Conservation (phyloP, 148 eudicot genomes). For the Limonium bicolor region DNA sequence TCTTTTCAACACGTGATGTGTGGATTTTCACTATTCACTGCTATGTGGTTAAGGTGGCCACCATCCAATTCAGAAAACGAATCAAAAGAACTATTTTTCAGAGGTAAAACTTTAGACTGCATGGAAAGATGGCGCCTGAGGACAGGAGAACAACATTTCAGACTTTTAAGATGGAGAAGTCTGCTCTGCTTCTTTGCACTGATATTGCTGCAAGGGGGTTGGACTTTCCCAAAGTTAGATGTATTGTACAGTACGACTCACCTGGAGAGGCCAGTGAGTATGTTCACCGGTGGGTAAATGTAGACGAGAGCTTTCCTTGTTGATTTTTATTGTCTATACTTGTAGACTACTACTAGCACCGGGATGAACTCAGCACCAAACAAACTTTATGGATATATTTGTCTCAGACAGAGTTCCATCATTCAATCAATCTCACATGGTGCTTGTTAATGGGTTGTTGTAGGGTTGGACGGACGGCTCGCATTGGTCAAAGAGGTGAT, state of each 20-base stretch:
- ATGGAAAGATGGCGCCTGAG: conserved; percentile 82
- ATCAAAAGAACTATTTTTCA: conserved; percentile 30
- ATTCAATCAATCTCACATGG: too few relatives aligned
- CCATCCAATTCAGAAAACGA: conserved; percentile 20
- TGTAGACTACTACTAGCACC: too few relatives aligned
- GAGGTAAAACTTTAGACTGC: conserved; percentile 62
- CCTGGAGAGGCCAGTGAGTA: conserved; percentile 98
- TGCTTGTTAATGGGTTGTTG: too few relatives aligned
- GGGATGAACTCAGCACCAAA: too few relatives aligned
- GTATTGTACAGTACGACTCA: conserved; percentile 94
- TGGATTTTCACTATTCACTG: conserved; percentile 75
- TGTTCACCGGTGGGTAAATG: conserved; percentile 99
- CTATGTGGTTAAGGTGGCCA: conserved; percentile 45
- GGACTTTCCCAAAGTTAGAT: conserved; percentile 86
- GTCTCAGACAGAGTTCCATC: too few relatives aligned
- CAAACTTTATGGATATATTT: too few relatives aligned
- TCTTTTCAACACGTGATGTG: conserved; percentile 95
- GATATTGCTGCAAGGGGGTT: conserved; percentile 96
- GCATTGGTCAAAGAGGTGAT: conserved; percentile 87
- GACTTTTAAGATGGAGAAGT: conserved; percentile 66
- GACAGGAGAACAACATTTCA: conserved; percentile 71
- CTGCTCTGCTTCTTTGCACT: conserved; percentile 80
- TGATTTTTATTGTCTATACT: too few relatives aligned
- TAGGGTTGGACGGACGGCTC: conserved; percentile 99
- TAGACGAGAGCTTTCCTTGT: too few relatives aligned